Evolutionary conservation across 176 grass and related monocot genomes (phyloP), one percentile per base, ranked within the genome.

Genomic region (Panicum miliaceum): DNA sequence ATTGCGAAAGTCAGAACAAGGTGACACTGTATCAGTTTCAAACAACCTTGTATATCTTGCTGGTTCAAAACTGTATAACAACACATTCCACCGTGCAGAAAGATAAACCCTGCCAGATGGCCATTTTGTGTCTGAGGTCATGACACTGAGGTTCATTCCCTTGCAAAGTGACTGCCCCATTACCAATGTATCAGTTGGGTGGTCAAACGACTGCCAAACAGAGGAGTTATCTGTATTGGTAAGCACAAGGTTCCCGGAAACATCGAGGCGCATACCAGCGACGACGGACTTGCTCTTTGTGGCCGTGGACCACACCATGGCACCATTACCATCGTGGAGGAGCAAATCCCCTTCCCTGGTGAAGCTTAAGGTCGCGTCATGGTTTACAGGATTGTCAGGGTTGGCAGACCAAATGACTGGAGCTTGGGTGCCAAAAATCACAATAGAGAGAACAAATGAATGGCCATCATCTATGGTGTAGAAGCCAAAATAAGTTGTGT

Each of bases 1-100:
- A 73, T 84, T 90, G 43, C 58, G 12, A 73, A 90, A 86, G 7
- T 0, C 20, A 40, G 79, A 83, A 26, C 80, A 77, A 2, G 29
- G 10, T 4, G 84, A 7, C 32, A 4, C 3, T 26, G n/a, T 26
- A 26, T 5, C 32, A 6, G 60, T 1, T 15, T 63, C 25, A 26
- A 63, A 63, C 26, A 32, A 12, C 26, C 32, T 26, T 32, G 60
- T 15, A 13, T 63, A 63, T 12, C 3, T 4, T 15, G 60, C 26
- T 15, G 26, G 60, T 32, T 32, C 4, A 26, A 63, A 63, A 32
- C 3, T 14, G 60, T 63, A 26, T 26, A 6, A 26, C 60, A 63
- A 4, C 26, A 25, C 60, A 15, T 63, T 63, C 60, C 60, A 63
- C 26, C 15, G 25, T 15, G 26, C 60, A 13, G 60, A 63, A 1